A percentile compares a stretch with the other conserved stretches of the same genome.
Conservation (phyloP, 2,329 filamentous ascomycete species). For the Albifimbria verrucaria region DNA sequence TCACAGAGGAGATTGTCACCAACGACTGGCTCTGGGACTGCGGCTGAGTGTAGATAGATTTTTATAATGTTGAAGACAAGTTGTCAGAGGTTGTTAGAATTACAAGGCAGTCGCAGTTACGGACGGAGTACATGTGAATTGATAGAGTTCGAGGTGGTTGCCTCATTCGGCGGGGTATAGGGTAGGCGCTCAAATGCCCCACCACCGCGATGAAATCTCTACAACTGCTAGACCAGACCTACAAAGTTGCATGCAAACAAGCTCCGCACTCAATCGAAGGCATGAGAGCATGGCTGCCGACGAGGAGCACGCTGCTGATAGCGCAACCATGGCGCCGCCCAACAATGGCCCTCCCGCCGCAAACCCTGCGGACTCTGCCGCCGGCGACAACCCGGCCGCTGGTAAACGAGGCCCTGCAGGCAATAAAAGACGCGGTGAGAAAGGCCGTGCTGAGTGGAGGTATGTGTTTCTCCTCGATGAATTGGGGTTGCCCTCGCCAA, state of each 20-base stretch:
- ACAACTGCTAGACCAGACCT: no score
- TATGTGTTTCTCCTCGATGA: constrained; percentile 13
- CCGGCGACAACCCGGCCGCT: not conserved
- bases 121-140: not conserved
- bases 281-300: constrained; percentile 2
- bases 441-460: constrained; percentile 27
- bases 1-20: not conserved
- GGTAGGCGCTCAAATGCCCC: not conserved
- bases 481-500: constrained; percentile 18
- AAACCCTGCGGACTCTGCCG: not conserved
- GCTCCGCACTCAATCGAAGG: not conserved
- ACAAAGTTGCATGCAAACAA: no score
- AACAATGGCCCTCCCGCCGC: not conserved
- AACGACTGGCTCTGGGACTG: not conserved
- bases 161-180: no score
- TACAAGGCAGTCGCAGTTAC: no score
- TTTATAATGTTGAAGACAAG: not conserved
- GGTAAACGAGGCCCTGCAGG: constrained; percentile 2
- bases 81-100: no score
- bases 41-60: not conserved
- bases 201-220: no score
- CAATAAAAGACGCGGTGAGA: constrained; percentile 23
- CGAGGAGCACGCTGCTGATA: not conserved
- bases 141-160: no score
- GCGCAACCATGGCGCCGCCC: not conserved